These are phyloP conservation scores for Marsdenia floribunda DNA, from an alignment of 257 asterid genomes.

Conservation along the genomic window DNA sequence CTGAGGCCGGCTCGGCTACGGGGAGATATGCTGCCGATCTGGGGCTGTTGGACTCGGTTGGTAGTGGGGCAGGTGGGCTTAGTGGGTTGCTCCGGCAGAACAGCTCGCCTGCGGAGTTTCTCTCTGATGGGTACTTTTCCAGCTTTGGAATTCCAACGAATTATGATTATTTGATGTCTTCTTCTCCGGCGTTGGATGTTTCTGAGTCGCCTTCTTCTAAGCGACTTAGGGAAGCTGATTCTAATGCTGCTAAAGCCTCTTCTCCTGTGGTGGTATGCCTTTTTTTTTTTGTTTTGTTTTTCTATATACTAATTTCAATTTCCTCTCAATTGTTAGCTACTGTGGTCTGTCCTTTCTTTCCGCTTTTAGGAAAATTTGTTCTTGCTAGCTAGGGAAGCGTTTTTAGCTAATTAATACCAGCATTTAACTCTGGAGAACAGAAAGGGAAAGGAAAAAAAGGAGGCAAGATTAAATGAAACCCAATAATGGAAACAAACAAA, in stretches of 20 bases:
- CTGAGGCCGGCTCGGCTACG: conserved; percentile 19
- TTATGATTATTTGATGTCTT: conserved; percentile 34
- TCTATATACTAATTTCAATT: neutral
- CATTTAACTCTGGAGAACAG: neutral
- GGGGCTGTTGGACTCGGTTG: conserved; percentile 52
- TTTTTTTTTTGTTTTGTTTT: no score
- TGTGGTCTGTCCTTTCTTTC: neutral
- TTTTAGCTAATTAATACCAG: neutral
- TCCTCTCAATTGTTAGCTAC: neutral
- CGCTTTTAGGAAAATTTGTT: neutral
- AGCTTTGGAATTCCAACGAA: conserved; percentile 55
- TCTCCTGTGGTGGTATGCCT: conserved; percentile 40
- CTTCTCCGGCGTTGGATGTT: conserved; percentile 26
- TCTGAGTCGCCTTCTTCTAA: conserved; percentile 33
- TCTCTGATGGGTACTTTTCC: conserved; percentile 59
- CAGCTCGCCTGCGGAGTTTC: conserved; percentile 88
- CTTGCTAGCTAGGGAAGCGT: conserved; percentile 4
- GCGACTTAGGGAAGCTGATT: conserved; percentile 58
- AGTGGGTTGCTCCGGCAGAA: conserved; percentile 72
- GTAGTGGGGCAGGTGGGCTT: conserved; percentile 42
- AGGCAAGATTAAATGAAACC: neutral
- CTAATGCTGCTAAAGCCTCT: conserved; percentile 37
- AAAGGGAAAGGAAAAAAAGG: neutral
- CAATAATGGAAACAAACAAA: neutral
- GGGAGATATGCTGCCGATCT: conserved; percentile 45